These are phyloP conservation scores for Aspergillus brasiliensis DNA, from an alignment of 2,329 filamentous ascomycete genomes.

Conservation along the genomic window DNA sequence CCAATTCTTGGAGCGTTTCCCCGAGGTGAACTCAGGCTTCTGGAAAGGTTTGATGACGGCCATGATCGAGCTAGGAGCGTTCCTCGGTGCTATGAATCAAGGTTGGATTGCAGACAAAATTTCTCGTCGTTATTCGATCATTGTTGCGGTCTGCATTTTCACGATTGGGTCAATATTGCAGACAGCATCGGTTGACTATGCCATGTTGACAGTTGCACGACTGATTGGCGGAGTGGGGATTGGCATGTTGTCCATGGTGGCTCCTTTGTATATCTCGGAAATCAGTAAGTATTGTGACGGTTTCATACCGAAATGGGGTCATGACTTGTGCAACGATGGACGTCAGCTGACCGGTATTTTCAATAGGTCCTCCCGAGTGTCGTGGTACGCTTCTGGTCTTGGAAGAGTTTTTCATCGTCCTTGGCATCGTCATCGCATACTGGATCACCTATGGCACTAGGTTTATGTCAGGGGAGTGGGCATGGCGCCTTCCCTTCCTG, in stretches of 20 bases:
- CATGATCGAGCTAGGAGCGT: slow-evolving; percentile 58
- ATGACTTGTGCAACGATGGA: background rate
- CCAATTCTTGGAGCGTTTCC: slow-evolving; percentile 52
- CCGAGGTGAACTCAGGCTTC: slow-evolving; percentile 46
- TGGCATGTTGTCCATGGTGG: slow-evolving; percentile 54
- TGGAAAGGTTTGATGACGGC: slow-evolving; percentile 54
- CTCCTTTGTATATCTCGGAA: slow-evolving; percentile 57
- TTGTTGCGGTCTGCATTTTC: slow-evolving; percentile 56
- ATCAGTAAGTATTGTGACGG: slow-evolving; percentile 36
- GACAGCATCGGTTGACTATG: slow-evolving; percentile 53
- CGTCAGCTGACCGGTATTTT: background rate
- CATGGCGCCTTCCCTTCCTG: slow-evolving; percentile 52
- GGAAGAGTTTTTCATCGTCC: slow-evolving; percentile 46
- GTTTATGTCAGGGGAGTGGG: slow-evolving; percentile 49
- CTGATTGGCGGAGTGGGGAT: slow-evolving; percentile 56
- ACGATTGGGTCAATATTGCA: slow-evolving; percentile 55
- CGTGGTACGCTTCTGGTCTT: slow-evolving; percentile 50
- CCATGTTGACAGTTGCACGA: slow-evolving; percentile 54
- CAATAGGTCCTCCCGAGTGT: slow-evolving; percentile 47
- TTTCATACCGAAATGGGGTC: background rate
- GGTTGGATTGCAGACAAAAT: slow-evolving; percentile 56
- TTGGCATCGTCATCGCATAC: slow-evolving; percentile 46
- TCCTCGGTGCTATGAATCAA: slow-evolving; percentile 49
- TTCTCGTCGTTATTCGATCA: slow-evolving; percentile 55
- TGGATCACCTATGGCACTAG: slow-evolving; percentile 48